These are phyloP conservation scores for Pulveroboletus sp. DNA, from an alignment of 768 basidiomycete species.

Conservation along the genomic window DNA sequence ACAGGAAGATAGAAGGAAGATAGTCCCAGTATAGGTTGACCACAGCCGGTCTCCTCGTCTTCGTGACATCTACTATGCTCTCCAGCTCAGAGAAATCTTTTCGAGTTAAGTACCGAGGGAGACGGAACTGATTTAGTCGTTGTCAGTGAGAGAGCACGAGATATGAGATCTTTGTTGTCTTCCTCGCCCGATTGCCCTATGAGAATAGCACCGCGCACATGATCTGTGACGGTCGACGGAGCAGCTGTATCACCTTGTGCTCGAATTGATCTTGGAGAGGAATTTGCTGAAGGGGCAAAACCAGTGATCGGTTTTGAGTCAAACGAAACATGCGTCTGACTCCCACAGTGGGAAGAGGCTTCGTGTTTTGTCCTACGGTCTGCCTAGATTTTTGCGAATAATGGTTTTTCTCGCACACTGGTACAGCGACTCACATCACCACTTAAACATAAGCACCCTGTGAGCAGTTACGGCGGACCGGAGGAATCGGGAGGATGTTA, in stretches of 20 bases:
- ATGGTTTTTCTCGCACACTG: too few species aligned
- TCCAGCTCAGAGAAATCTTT: too few species aligned
- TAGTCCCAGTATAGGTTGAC: conserved; percentile 99
- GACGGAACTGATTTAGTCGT: conserved; percentile 47
- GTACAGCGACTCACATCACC: too few species aligned
- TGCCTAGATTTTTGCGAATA: too few species aligned
- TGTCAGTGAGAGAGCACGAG: conserved; percentile 32
- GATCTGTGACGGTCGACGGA: conserved; percentile 52
- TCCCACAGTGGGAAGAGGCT: too few species aligned
- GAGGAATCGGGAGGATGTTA: too few species aligned
- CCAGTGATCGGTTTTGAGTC: conserved; percentile 87
- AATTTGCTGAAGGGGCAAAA: conserved; percentile 85
- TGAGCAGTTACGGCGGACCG: too few species aligned
- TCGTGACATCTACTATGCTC: conserved; percentile 37
- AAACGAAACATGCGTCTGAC: conserved; percentile 86
- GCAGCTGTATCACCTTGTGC: conserved; percentile 25
- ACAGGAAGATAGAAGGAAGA: conserved; percentile 83
- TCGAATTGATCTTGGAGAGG: conserved; percentile 86
- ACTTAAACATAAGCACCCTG: too few species aligned
- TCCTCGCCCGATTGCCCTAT: conserved; percentile 88
- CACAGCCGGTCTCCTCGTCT: conserved; percentile 74
- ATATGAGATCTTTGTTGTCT: conserved; percentile 30
- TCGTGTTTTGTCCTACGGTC: too few species aligned
- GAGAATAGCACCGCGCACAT: conserved; percentile 85
- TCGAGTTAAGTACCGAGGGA: conserved; percentile 45